Percentiles rank a stretch among this genome's conserved stretches.
phyloP scores from a whole-genome alignment of 345 rosid genomes.

The Eucalyptus lansdowneana region DNA sequence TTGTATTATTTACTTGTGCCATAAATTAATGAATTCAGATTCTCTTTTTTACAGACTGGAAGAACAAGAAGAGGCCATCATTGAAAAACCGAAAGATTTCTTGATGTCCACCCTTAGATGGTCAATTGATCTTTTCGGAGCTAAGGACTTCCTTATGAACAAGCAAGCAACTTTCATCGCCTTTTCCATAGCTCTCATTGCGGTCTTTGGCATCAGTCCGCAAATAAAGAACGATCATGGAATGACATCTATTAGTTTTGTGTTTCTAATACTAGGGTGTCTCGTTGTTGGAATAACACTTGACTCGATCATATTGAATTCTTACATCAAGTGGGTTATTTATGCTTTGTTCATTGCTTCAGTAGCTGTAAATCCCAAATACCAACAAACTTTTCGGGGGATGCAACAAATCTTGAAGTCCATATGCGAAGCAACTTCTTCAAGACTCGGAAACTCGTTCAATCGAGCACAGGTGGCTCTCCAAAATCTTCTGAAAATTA shows the following conservation, averaged over 20 bases:
- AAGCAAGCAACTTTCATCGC: background rate
- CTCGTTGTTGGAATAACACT: background rate
- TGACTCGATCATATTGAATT: background rate
- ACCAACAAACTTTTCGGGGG: background rate
- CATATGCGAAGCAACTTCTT: background rate
- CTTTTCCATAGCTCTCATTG: background rate
- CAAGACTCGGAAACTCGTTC: background rate
- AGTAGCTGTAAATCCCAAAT: background rate
- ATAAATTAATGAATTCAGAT: background rate
- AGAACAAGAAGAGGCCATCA: background rate
- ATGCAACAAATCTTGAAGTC: background rate
- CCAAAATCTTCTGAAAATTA: background rate
- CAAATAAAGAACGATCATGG: rapidly evolving
- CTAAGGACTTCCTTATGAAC: background rate
- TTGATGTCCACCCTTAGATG: background rate
- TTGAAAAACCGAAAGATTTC: background rate
- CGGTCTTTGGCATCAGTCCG: rapidly evolving
- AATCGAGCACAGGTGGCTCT: background rate
- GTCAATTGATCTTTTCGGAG: background rate
- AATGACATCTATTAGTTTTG: background rate
- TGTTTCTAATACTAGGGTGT: background rate
- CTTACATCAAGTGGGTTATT: background rate
- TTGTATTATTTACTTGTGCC: background rate
- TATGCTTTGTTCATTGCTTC: background rate
- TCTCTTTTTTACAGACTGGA: background rate